phyloP scores from a whole-genome alignment of 75 land plant genomes.

The Gnetum montanum region DNA sequence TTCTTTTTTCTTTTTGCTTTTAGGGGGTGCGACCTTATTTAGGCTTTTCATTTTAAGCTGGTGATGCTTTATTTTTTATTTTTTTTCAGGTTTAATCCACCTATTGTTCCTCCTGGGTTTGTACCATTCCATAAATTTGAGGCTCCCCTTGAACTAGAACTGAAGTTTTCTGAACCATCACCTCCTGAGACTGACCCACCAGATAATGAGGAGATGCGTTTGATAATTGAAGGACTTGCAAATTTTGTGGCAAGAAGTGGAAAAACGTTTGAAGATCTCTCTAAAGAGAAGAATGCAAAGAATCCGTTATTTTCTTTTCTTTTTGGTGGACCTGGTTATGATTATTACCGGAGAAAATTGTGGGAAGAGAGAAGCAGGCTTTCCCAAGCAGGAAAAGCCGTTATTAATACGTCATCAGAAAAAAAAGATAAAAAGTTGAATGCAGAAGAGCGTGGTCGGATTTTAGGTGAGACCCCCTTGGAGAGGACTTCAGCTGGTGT shows the following conservation, averaged over 20 bases:
- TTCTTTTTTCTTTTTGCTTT: background rate
- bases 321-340: conserved; percentile 72
- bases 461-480: conserved; percentile 36
- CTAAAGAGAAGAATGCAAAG: conserved; percentile 63
- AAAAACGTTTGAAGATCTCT: conserved; percentile 71
- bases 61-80: background rate
- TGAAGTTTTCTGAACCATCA: conserved; percentile 18
- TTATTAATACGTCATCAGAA: conserved; percentile 1
- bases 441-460: conserved; percentile 25
- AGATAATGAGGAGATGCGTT: conserved; percentile 51
- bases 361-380: conserved; percentile 78
- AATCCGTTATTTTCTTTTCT: conserved; percentile 83
- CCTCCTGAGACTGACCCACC: conserved; percentile 77
- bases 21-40: background rate
- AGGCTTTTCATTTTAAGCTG: background rate
- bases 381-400: conserved; percentile 18
- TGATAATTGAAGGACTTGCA: conserved; percentile 87
- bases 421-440: conserved; percentile 1
- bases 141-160: conserved; percentile 30
- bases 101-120: conserved; percentile 64
- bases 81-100: conserved; percentile 68
- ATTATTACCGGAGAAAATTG: conserved; percentile 72
- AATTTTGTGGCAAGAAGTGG: conserved; percentile 82
- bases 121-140: conserved; percentile 53
- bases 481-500: conserved; percentile 6